Evolutionary conservation across 257 asterid genomes (phyloP).

Genomic region (Salvia miltiorrhiza): DNA sequence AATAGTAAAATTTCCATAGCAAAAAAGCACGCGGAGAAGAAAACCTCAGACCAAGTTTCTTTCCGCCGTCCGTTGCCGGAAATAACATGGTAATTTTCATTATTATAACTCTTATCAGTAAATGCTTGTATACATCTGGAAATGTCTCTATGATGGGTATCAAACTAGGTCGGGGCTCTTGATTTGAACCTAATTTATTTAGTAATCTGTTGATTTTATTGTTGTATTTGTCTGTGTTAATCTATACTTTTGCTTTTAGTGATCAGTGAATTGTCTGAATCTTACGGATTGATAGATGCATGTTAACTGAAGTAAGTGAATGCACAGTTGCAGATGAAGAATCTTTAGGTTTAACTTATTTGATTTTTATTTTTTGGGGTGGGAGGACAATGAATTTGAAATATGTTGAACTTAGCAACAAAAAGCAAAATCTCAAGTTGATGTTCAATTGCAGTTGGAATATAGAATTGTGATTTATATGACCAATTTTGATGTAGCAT

Average conservation of each 20-base stretch:
- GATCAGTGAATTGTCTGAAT: neutral
- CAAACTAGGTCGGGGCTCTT: neutral
- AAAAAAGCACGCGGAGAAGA: neutral
- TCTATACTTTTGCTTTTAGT: neutral
- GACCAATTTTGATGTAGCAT: neutral
- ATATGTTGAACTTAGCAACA: neutral
- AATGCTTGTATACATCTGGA: neutral
- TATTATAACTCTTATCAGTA: neutral
- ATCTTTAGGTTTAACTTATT: neutral
- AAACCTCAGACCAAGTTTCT: neutral
- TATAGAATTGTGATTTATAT: neutral
- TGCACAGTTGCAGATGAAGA: neutral
- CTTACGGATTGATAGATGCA: neutral
- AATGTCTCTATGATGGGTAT: too few relatives aligned
- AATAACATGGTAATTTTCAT: slow-evolving; percentile 18
- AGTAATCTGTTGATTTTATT: neutral
- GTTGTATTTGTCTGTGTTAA: neutral
- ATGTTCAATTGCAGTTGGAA: neutral
- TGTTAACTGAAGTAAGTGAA: neutral
- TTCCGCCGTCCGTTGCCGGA: neutral
- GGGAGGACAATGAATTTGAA: neutral
- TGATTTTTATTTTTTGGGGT: neutral
- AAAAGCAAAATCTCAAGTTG: neutral
- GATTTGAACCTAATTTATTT: neutral
- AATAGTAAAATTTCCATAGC: neutral